phyloP scores from a whole-genome alignment of 2,329 filamentous ascomycete species.

The Fusarium pseudoanthophilum region DNA sequence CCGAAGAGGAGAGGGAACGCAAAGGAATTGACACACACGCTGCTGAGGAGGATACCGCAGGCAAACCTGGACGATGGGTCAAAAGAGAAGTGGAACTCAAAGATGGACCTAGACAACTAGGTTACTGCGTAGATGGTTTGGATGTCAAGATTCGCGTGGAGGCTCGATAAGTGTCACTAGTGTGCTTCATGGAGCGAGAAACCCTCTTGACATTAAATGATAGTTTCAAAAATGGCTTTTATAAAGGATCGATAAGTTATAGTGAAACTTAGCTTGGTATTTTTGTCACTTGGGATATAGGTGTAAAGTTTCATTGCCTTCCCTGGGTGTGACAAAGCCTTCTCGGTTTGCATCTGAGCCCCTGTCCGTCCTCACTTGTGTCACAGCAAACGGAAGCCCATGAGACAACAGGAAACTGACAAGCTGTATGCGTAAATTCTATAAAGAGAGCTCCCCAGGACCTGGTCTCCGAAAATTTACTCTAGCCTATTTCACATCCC shows the following conservation, averaged over 20 bases:
- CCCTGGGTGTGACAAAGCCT: constrained; percentile 4
- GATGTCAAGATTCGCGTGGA: constrained; percentile 80
- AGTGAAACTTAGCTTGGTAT: not conserved
- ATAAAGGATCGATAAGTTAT: not conserved
- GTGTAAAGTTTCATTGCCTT: not conserved
- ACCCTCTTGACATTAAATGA: not conserved
- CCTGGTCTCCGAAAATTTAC: not conserved
- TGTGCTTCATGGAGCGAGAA: not conserved
- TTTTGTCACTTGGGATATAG: not conserved
- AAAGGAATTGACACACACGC: constrained; percentile 38
- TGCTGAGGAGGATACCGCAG: constrained; percentile 35
- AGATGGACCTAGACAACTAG: constrained; percentile 82
- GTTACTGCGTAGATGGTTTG: constrained; percentile 81
- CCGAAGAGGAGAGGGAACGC: constrained; percentile 47
- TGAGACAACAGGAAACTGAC: not conserved
- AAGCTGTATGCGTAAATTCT: constrained; percentile 1
- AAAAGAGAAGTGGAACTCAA: constrained; percentile 82
- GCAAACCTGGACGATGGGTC: constrained; percentile 69
- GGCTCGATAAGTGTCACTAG: constrained; percentile 40
- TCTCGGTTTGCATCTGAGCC: not conserved
- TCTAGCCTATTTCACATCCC: not conserved
- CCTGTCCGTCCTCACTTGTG: constrained; percentile 27
- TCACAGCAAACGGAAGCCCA: constrained; percentile 5
- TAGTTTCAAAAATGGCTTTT: not conserved
- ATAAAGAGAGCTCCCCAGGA: not conserved